Base-by-base conservation (phyloP, 1,284 basidiomycete genomes). In the Sphagnurus paluster region DNA sequence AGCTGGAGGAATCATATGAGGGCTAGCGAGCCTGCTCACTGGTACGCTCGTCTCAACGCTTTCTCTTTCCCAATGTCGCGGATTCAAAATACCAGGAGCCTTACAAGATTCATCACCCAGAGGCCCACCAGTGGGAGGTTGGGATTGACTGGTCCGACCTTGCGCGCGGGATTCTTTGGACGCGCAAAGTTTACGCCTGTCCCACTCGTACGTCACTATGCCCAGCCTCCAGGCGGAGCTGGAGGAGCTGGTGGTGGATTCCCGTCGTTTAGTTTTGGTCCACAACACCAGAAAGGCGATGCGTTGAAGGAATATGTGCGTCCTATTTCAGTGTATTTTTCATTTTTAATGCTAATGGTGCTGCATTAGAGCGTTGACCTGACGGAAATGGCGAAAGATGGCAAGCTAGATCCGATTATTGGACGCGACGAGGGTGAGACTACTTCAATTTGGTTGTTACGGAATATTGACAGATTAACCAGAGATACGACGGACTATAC, bases 401-500 rank as follows among this genome's bases (percentile, higher is more conserved):
- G 93, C 26, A 93, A 93, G 63, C 74, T 96, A 4, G 93, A 96
- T 64, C 93, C 93, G 1, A 86, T 85, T 6, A 95, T 96, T 62
- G 93, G 93, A 1, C 72, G 92, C 56, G 91, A 93, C 56, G 89
- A 93, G 69, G 87, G 85, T 76, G 48, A 20, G 70, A 43, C 13
- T 28, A 44, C 47, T 46, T 26, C 3, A n/a, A n/a, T 24, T 7
- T 38, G 10, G 20, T 19, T 5, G 28, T 20, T 14, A 30, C 26
- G 13, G 29, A 21, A 39, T 46, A 42, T 48, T 42, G 42, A 24
- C 5, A 35, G 25, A 8, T 2, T 32, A 21, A n/a, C n/a, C 56
- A 82, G 95, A 97, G 69, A 96, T 97, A 52, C 79, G 88, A 17
- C 73, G 94, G 36, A 92, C 91, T 0, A 89, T 96, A 48, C 93